Conservation (phyloP, 2,329 filamentous ascomycete species). For the Xylariaceae sp. region DNA sequence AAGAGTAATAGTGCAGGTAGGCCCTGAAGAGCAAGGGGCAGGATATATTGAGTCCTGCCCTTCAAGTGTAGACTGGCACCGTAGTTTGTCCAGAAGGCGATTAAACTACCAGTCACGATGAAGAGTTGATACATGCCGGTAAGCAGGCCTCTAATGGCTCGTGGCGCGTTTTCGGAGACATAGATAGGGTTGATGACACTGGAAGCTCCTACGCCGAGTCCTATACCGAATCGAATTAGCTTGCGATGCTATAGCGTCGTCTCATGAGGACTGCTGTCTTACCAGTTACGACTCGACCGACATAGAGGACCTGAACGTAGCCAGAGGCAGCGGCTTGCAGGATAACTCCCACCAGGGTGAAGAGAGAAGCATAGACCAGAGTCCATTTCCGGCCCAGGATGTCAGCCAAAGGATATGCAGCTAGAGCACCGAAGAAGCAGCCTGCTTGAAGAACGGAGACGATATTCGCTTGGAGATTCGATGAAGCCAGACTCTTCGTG, state of each 20-base stretch:
- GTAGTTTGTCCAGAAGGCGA: conserved; percentile 50
- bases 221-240: conserved; percentile 11
- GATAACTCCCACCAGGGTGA: conserved; percentile 56
- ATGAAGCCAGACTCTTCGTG: conserved; percentile 38
- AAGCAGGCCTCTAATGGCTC: conserved; percentile 41
- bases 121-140: conserved; percentile 45
- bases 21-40: conserved; percentile 60
- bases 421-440: conserved; percentile 38
- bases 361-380: conserved; percentile 49
- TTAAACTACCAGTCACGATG: conserved; percentile 41
- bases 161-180: conserved; percentile 42
- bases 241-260: too few relatives aligned
- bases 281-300: conserved; percentile 53
- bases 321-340: conserved; percentile 58
- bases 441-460: conserved; percentile 53
- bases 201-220: conserved; percentile 42
- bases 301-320: conserved; percentile 56
- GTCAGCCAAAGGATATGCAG: conserved; percentile 49
- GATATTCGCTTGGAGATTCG: conserved; percentile 60
- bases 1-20: conserved; percentile 59
- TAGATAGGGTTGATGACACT: conserved; percentile 42
- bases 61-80: conserved; percentile 37
- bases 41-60: conserved; percentile 41
- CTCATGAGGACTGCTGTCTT: not conserved
- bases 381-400: conserved; percentile 50